These are phyloP conservation scores for Atkinsonella hypoxylon DNA, from an alignment of 2,329 filamentous ascomycete genomes.

Conservation along the genomic window DNA sequence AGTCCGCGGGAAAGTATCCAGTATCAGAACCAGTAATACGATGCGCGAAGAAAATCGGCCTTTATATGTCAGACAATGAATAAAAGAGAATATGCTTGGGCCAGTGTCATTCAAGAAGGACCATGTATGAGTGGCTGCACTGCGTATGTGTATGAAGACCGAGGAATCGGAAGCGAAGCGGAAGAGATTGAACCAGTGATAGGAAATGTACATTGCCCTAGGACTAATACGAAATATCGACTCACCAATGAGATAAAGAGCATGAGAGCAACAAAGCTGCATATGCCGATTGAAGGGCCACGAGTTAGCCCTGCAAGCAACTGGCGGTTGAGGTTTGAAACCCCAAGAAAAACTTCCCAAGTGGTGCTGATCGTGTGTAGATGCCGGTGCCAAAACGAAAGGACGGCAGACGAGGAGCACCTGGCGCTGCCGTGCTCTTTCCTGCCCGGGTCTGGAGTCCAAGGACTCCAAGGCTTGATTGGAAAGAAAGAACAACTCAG, in stretches of 20 bases:
- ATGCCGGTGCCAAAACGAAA: constrained; percentile 13
- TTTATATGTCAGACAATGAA: background rate
- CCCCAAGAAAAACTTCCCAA: constrained; percentile 8
- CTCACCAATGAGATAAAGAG: constrained; percentile 3
- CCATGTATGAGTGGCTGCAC: background rate
- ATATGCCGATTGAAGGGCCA: constrained; percentile 1
- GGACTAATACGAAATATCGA: constrained; percentile 8
- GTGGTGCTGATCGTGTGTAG: constrained; percentile 12
- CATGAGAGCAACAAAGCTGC: constrained; percentile 1
- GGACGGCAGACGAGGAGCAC: constrained; percentile 13
- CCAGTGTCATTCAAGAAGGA: background rate
- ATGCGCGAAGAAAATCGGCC: background rate
- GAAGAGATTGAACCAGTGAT: background rate
- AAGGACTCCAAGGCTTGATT: background rate
- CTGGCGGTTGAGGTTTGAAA: constrained; percentile 3
- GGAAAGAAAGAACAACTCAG: constrained; percentile 4
- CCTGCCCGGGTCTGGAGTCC: constrained; percentile 3
- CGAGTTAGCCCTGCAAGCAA: background rate
- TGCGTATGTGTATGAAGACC: background rate
- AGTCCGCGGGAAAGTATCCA: constrained; percentile 1
- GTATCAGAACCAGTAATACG: background rate
- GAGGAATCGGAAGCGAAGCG: background rate
- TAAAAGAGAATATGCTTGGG: background rate
- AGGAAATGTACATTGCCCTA: background rate
- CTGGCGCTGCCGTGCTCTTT: constrained; percentile 6